Evolutionary conservation across 805 yeast genomes (phyloP).

Genomic region (Candida nitratophila): DNA sequence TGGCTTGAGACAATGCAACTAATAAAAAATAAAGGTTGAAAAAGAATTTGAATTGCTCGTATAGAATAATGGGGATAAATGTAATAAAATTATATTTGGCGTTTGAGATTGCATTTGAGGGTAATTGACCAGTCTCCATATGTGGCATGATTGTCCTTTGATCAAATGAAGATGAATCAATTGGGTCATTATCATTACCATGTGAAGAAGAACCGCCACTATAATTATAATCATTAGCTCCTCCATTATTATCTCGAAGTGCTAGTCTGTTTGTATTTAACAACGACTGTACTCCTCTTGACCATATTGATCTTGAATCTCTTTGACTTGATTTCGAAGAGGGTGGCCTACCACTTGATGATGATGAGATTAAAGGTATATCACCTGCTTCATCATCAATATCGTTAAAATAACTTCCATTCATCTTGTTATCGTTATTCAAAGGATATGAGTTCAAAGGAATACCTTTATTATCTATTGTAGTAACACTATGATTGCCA

Average conservation of each 20-base stretch:
- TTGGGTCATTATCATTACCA: not conserved
- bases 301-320: constrained; percentile 22
- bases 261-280: constrained; percentile 18
- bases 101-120: constrained; percentile 82
- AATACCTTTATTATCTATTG: constrained; percentile 17
- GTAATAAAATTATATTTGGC: constrained; percentile 89
- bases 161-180: constrained; percentile 2
- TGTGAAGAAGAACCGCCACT: not conserved
- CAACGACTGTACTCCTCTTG: constrained; percentile 21
- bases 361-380: not conserved
- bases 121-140: constrained; percentile 25
- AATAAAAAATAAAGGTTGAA: constrained; percentile 86
- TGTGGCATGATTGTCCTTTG: constrained; percentile 34
- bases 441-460: constrained; percentile 24
- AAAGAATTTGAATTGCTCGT: constrained; percentile 95
- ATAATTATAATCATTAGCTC: not conserved
- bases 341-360: constrained; percentile 5
- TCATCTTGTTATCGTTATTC: constrained; percentile 2
- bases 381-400: not conserved
- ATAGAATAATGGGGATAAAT: constrained; percentile 81
- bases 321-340: constrained; percentile 5
- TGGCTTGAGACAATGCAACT: constrained; percentile 89
- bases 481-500: no score
- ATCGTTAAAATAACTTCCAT: not conserved
- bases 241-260: constrained; percentile 6